phyloP scores from a whole-genome alignment of 495 filamentous ascomycete genomes.

The Platismatia glauca region DNA sequence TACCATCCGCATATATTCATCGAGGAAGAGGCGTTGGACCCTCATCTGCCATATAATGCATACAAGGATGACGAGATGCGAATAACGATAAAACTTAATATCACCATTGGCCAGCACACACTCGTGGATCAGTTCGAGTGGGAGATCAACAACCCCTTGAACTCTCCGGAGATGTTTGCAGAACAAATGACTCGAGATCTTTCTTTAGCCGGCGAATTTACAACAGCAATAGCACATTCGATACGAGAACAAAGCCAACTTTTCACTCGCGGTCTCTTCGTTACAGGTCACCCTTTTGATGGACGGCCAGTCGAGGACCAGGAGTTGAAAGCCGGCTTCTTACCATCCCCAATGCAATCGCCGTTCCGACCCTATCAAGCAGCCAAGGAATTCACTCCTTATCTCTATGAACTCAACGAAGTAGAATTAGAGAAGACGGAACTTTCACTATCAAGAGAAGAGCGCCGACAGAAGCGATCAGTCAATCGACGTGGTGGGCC shows the following conservation, averaged over 20 bases:
- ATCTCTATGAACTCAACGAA: slow-evolving; percentile 88
- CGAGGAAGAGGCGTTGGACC: slow-evolving; percentile 83
- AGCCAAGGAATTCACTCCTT: slow-evolving; percentile 86
- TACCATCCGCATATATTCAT: slow-evolving; percentile 86
- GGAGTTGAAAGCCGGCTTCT: slow-evolving; percentile 74
- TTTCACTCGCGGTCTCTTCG: slow-evolving; percentile 88
- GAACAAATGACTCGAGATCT: slow-evolving; percentile 78
- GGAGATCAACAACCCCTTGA: slow-evolving; percentile 92
- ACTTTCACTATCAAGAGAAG: slow-evolving; percentile 84
- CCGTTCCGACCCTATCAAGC: slow-evolving; percentile 84
- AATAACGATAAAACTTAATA: slow-evolving; percentile 88
- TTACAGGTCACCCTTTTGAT: slow-evolving; percentile 88
- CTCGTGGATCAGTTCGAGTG: slow-evolving; percentile 97
- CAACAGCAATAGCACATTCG: slow-evolving; percentile 91
- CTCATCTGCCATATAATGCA: slow-evolving; percentile 79
- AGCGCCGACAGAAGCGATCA: slow-evolving; percentile 86
- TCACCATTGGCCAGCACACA: slow-evolving; percentile 92
- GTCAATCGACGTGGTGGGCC: slow-evolving; percentile 90
- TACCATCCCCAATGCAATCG: slow-evolving; percentile 71
- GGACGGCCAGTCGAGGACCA: slow-evolving; percentile 86
- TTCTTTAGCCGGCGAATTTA: slow-evolving; percentile 92
- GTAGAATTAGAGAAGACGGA: slow-evolving; percentile 84
- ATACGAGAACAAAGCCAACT: slow-evolving; percentile 93
- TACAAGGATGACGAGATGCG: slow-evolving; percentile 99
- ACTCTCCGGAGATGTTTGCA: slow-evolving; percentile 92